These are phyloP conservation scores for Fusarium albosuccineum DNA, from an alignment of 2,329 filamentous ascomycete species.

Conservation along the genomic window DNA sequence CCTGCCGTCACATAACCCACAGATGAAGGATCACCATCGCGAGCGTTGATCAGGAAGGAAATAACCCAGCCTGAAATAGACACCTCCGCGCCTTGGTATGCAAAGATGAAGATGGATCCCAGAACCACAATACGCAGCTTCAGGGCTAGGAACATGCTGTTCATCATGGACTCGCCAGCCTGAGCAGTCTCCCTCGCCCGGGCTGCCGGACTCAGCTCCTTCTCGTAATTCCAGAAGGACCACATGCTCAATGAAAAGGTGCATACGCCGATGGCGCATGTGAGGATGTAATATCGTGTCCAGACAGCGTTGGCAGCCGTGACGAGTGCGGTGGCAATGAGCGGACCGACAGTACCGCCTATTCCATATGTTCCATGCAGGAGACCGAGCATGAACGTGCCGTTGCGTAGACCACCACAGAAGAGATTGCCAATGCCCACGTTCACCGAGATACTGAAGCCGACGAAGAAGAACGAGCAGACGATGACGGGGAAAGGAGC, in stretches of 20 bases:
- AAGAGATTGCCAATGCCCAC: slow-evolving; percentile 72
- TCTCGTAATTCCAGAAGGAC: slow-evolving; percentile 78
- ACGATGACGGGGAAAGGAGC: slow-evolving; percentile 80
- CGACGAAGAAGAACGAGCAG: slow-evolving; percentile 76
- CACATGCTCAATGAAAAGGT: slow-evolving; percentile 72
- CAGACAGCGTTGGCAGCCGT: slow-evolving; percentile 70
- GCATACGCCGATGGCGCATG: slow-evolving; percentile 67
- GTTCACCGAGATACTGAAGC: slow-evolving; percentile 68
- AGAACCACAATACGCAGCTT: slow-evolving; percentile 74
- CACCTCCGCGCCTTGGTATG: slow-evolving; percentile 88
- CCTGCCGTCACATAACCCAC: slow-evolving; percentile 85
- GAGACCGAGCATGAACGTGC: slow-evolving; percentile 69
- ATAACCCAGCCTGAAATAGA: slow-evolving; percentile 89
- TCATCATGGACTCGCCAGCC: slow-evolving; percentile 47
- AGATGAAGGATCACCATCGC: slow-evolving; percentile 74
- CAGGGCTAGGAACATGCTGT: slow-evolving; percentile 62
- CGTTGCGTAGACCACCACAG: slow-evolving; percentile 65
- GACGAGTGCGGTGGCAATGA: slow-evolving; percentile 81
- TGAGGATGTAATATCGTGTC: slow-evolving; percentile 80
- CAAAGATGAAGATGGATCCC: slow-evolving; percentile 85
- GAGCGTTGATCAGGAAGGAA: slow-evolving; percentile 81
- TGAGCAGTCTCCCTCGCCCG: slow-evolving; percentile 47
- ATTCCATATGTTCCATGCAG: slow-evolving; percentile 78
- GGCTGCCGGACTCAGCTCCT: slow-evolving; percentile 62
- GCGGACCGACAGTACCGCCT: slow-evolving; percentile 75